phyloP scores from a whole-genome alignment of 768 basidiomycete species.

The Dacryopinax primogenitus region DNA sequence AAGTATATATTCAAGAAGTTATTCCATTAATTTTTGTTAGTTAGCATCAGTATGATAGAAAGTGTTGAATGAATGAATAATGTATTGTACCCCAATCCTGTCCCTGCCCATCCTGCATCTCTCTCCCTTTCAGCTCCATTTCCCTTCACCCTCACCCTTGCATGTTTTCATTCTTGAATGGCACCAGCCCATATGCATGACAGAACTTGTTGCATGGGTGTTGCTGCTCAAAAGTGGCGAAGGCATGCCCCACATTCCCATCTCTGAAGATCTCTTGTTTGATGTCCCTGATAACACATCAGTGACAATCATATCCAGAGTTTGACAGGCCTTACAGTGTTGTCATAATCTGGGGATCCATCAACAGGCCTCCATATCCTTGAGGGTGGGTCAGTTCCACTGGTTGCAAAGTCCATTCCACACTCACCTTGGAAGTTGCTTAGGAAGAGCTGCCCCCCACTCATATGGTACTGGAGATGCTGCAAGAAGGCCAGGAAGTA shows the following conservation, averaged over 20 bases:
- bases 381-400: not conserved
- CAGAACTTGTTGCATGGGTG: not conserved
- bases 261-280: not conserved
- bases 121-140: no score
- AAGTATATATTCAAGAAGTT: no score
- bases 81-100: no score
- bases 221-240: not conserved
- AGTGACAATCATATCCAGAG: not conserved
- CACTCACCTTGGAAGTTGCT: not conserved
- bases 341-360: not conserved
- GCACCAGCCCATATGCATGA: not conserved
- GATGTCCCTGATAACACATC: not conserved
- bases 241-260: not conserved
- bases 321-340: not conserved
- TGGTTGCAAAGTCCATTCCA: not conserved
- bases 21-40: no score
- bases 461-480: not conserved
- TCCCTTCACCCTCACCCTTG: no score
- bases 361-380: not conserved
- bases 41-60: no score
- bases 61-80: no score
- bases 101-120: no score
- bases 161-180: no score
- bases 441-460: not conserved
- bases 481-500: not conserved